phyloP scores from a whole-genome alignment of 2,329 filamentous ascomycete species.

The Diaporthe sp. region DNA sequence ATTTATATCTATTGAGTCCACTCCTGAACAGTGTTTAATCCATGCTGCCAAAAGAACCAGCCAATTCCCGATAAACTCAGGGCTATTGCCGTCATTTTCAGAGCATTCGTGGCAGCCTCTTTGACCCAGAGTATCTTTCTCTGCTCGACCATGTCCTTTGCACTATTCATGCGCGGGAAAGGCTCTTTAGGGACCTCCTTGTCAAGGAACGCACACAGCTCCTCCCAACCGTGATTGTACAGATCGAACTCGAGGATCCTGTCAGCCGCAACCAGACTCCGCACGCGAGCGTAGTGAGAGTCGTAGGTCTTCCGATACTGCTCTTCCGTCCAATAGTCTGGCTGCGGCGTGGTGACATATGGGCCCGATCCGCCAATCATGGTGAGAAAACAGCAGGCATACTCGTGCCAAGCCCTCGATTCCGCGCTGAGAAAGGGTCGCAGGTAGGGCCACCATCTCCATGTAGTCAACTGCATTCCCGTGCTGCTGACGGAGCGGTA shows the following conservation, averaged over 20 bases:
- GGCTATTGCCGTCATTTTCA: background rate
- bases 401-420: background rate
- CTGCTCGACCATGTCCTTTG: constrained; percentile 5
- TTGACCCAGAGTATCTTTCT: background rate
- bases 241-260: constrained; percentile 13
- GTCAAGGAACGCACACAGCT: background rate
- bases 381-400: constrained; percentile 8
- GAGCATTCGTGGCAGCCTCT: background rate
- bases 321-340: constrained; percentile 5
- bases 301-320: background rate
- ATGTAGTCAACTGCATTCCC: background rate
- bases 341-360: background rate
- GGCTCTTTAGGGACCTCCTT: constrained; percentile 3
- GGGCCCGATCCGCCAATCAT: constrained; percentile 12
- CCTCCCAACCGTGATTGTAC: background rate
- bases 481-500: constrained; percentile 16
- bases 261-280: background rate
- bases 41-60: background rate
- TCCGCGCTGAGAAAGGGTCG: background rate
- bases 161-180: background rate
- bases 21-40: background rate
- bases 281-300: background rate
- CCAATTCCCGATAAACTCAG: background rate
- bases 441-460: background rate
- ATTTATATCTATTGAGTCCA: background rate